Conservation (phyloP, 306 rosid genomes). For the Citrullus mucosospermus region DNA sequence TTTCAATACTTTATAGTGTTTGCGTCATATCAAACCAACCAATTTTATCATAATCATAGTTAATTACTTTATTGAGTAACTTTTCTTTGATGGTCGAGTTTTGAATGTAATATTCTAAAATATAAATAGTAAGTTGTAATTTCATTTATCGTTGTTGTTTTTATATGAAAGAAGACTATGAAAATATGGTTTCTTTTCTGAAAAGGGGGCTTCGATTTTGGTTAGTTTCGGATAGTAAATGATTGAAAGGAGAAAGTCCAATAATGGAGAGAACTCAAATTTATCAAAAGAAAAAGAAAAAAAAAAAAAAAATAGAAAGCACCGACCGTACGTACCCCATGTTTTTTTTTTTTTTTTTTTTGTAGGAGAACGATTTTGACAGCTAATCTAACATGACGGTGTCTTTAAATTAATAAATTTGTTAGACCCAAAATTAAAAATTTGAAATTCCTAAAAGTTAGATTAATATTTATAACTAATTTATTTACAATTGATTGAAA, state of each 20-base stretch:
- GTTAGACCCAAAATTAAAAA: no score
- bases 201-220: not conserved
- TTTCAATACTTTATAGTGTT: not conserved
- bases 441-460: no score
- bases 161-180: not conserved
- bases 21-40: not conserved
- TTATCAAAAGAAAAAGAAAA: no score
- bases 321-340: not conserved
- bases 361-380: not conserved
- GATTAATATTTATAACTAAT: no score
- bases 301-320: not conserved
- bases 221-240: not conserved
- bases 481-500: no score
- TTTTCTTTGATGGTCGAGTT: not conserved
- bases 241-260: not conserved
- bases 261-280: not conserved
- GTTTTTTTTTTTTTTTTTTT: not conserved
- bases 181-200: not conserved
- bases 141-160: not conserved
- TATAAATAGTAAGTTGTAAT: not conserved
- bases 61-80: not conserved
- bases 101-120: not conserved
- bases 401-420: not conserved
- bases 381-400: slow-evolving; percentile 4
- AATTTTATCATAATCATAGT: not conserved